Percentiles rank a stretch among this genome's conserved stretches.
phyloP scores from a whole-genome alignment of 2,329 filamentous ascomycete species.

The Pyricularia sp. region DNA sequence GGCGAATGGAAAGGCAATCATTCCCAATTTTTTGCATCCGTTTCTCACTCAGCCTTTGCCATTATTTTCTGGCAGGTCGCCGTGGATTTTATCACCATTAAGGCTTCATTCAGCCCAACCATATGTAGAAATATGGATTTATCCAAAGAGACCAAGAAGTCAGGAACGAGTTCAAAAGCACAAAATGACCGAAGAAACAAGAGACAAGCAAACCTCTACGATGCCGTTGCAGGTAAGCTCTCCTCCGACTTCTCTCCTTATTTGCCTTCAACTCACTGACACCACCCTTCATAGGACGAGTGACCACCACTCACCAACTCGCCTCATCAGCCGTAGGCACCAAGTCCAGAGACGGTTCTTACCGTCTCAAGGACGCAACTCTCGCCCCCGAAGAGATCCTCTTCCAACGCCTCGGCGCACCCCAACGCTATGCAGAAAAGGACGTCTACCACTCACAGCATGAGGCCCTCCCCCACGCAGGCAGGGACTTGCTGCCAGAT shows the following conservation, averaged over 20 bases:
- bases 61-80: neutral
- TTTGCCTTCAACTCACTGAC: neutral
- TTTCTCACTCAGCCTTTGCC: neutral
- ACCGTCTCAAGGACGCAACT: constrained; percentile 18
- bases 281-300: constrained; percentile 16
- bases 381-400: constrained; percentile 59
- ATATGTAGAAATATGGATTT: neutral
- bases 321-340: constrained; percentile 7
- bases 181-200: constrained; percentile 9
- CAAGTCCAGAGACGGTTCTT: constrained; percentile 10
- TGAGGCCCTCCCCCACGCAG: constrained; percentile 22
- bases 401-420: constrained; percentile 51
- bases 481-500: constrained; percentile 44
- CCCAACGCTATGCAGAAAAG: constrained; percentile 53
- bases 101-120: neutral
- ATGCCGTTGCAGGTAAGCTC: constrained; percentile 55
- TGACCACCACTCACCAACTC: constrained; percentile 18
- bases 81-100: neutral
- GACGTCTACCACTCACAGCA: constrained; percentile 59
- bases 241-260: neutral
- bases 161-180: neutral
- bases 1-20: neutral
- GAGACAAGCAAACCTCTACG: constrained; percentile 47
- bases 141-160: neutral
- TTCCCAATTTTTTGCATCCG: neutral